phyloP scores from a whole-genome alignment of 257 asterid species.

The Solanum pinnatisectum region DNA sequence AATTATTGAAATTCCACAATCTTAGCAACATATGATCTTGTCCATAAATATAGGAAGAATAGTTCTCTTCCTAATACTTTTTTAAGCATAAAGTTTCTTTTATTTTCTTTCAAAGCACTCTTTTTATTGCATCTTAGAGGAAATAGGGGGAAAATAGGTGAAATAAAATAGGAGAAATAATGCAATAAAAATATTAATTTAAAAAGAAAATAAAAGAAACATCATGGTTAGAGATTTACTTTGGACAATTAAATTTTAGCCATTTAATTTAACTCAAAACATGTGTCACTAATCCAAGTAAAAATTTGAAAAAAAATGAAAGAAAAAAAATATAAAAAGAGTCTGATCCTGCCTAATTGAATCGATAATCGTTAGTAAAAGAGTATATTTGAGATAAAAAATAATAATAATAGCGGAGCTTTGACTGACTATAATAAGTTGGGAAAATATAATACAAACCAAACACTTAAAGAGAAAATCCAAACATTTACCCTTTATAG shows the following conservation, averaged over 20 bases:
- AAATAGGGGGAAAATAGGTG: background rate
- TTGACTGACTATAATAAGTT: background rate
- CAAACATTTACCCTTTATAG: background rate
- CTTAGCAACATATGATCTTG: background rate
- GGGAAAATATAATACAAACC: background rate
- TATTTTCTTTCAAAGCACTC: background rate
- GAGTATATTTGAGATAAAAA: background rate
- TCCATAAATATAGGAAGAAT: no score
- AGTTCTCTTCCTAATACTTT: background rate
- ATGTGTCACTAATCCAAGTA: background rate
- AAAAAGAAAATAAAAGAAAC: no score
- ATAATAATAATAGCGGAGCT: no score
- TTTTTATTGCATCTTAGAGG: background rate
- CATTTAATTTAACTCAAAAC: no score
- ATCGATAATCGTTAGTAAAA: background rate
- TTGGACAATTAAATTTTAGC: no score
- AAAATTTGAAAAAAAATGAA: no score
- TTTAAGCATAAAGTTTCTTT: background rate
- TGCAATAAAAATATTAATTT: no score
- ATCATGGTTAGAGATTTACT: background rate
- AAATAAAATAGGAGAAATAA: background rate
- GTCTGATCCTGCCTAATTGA: background rate
- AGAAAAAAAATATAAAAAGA: no score
- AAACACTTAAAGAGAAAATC: background rate
- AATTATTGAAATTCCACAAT: no score